Evolutionary conservation across 208 protist genomes (phyloP).

Genomic region (Trypanosomatidae sp.): DNA sequence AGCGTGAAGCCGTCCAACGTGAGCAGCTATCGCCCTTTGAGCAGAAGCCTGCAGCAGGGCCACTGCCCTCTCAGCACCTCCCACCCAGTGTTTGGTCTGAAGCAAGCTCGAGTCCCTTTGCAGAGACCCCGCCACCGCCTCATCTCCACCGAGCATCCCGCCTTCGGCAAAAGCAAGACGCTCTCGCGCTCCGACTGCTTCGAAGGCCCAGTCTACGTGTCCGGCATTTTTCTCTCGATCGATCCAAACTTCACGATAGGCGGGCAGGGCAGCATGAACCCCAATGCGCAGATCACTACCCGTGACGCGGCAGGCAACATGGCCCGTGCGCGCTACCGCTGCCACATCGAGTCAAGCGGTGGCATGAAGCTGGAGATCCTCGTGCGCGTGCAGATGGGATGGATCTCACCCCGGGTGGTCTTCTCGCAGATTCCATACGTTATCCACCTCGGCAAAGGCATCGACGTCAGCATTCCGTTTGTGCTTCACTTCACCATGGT

Average conservation of each 20-base stretch:
- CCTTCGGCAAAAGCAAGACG: constrained; percentile 56
- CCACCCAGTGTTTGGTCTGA: constrained; percentile 75
- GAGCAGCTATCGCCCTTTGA: constrained; percentile 19
- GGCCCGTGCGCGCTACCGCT: constrained; percentile 74
- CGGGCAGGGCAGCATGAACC: constrained; percentile 65
- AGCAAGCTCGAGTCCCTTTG: constrained; percentile 44
- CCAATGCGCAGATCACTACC: constrained; percentile 83
- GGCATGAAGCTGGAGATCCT: constrained; percentile 80
- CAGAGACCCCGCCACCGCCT: constrained; percentile 19
- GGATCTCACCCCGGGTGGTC: constrained; percentile 82
- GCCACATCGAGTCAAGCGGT: constrained; percentile 53
- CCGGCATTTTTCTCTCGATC: constrained; percentile 79
- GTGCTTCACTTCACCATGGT: constrained; percentile 86
- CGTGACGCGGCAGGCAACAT: constrained; percentile 71
- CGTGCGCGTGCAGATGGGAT: constrained; percentile 77
- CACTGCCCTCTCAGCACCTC: constrained; percentile 53
- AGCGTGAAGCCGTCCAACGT: constrained; percentile 36
- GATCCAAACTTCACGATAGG: constrained; percentile 72
- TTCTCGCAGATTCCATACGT: constrained; percentile 74
- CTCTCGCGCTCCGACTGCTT: constrained; percentile 59
- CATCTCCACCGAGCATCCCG: constrained; percentile 73
- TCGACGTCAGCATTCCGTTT: constrained; percentile 83
- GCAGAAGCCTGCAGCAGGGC: constrained; percentile 28
- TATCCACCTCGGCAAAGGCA: constrained; percentile 73
- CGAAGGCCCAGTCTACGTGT: constrained; percentile 65